A percentile compares a stretch with the other conserved stretches of the same genome.
These are phyloP conservation scores for Trichocladium antarcticum DNA, from an alignment of 495 filamentous ascomycete genomes.

Conservation along the genomic window DNA sequence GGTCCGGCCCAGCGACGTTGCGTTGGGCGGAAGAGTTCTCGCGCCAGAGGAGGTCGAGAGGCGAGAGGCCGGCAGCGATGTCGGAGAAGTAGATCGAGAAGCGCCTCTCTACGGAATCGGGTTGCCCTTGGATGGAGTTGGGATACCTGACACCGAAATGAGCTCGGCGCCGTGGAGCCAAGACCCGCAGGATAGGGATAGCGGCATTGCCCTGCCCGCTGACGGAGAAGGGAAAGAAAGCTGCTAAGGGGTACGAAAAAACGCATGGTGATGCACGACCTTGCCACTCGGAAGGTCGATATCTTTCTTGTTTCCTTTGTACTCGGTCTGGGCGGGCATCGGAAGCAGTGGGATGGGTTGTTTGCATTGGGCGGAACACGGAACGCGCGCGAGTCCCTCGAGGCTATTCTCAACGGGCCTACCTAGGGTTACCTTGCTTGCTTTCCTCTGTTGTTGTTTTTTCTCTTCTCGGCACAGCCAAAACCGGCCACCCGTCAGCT, in stretches of 20 bases:
- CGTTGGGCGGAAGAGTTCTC: slow-evolving; percentile 72
- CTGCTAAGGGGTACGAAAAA: no score
- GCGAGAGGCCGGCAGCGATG: slow-evolving; percentile 39
- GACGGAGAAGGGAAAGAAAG: slow-evolving; percentile 24
- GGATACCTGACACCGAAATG: neutral
- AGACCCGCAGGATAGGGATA: slow-evolving; percentile 42
- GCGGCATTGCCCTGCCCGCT: slow-evolving; percentile 37
- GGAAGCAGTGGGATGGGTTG: neutral
- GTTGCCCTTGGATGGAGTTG: slow-evolving; percentile 4
- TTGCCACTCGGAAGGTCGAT: neutral
- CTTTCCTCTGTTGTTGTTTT: neutral
- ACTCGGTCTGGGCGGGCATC: neutral
- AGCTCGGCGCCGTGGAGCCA: slow-evolving; percentile 20
- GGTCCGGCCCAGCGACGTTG: slow-evolving; percentile 64
- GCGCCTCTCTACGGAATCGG: slow-evolving; percentile 19
- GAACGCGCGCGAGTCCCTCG: neutral
- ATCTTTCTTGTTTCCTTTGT: neutral
- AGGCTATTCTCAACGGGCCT: neutral
- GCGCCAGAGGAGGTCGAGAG: slow-evolving; percentile 33
- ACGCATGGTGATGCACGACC: neutral
- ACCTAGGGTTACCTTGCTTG: no score
- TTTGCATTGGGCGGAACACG: slow-evolving; percentile 6
- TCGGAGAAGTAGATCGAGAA: slow-evolving; percentile 19
- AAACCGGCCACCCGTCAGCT: neutral
- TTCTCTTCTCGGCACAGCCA: neutral